Conservation (phyloP, 225 moss, liverwort and hornwort genomes). For the Physcomitrium patens region DNA sequence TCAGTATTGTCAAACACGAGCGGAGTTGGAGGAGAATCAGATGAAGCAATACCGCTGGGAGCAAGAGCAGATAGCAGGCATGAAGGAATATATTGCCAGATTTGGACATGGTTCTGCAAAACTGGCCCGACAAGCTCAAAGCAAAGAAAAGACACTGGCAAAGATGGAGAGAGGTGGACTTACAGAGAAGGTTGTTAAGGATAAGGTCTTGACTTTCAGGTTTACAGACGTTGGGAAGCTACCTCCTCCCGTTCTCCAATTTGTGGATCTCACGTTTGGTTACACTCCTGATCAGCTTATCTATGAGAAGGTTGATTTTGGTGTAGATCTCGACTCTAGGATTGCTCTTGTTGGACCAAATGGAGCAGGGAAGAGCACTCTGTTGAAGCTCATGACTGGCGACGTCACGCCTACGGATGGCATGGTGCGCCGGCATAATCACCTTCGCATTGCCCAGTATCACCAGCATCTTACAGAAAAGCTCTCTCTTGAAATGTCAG, state of each 20-base stretch:
- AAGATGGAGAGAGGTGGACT: conserved; percentile 95
- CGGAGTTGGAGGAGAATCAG: conserved; percentile 89
- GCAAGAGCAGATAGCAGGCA: conserved; percentile 85
- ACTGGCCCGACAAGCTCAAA: conserved; percentile 86
- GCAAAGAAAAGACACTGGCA: conserved; percentile 88
- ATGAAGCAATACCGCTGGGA: conserved; percentile 98
- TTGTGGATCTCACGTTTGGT: conserved; percentile 76
- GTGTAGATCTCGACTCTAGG: conserved; percentile 85
- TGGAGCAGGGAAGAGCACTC: conserved; percentile 87
- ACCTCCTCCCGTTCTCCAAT: conserved; percentile 85
- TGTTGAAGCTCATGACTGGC: conserved; percentile 88
- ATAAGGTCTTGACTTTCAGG: conserved; percentile 82
- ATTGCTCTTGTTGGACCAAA: conserved; percentile 89
- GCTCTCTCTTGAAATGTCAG: conserved; percentile 61
- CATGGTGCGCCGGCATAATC: conserved; percentile 91
- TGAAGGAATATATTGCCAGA: conserved; percentile 92
- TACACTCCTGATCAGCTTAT: conserved; percentile 63
- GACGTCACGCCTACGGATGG: conserved; percentile 76
- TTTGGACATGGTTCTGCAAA: conserved; percentile 92
- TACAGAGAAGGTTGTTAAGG: conserved; percentile 78
- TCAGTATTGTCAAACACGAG: conserved; percentile 74
- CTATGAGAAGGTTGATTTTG: conserved; percentile 82
- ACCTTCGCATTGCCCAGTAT: conserved; percentile 88
- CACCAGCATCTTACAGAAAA: conserved; percentile 88
- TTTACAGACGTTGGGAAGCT: conserved; percentile 89